A percentile compares a stretch with the other conserved stretches of the same genome.
phyloP scores from a whole-genome alignment of 306 rosid genomes.

The peach (Prunus persica) region Prunus_persica_NCBIv2 NC_034010.1:28388001-28388500 shows the following conservation, averaged over 20 bases:
- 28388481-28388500: no score
- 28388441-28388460: no score
- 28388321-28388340: background rate
- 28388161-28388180: conserved; percentile 10
- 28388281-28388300: background rate
- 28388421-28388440: no score
- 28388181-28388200: conserved; percentile 9
- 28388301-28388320: background rate
- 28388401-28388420: no score
- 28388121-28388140: conserved; percentile 43
- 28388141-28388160: conserved; percentile 33
- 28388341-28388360: no score
- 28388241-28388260: conserved; percentile 22
- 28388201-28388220: conserved; percentile 17
- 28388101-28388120: conserved; percentile 28
- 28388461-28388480: no score
- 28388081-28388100: conserved; percentile 38
- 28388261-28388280: background rate
- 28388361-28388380: no score
- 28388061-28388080: conserved; percentile 42
- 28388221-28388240: background rate
- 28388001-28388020: conserved; percentile 43
- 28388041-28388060: conserved; percentile 45
- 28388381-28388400: no score
- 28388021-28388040: conserved; percentile 35